Conservation (phyloP, 1,284 basidiomycete genomes). For the Rhodotorula glutinis region DNA sequence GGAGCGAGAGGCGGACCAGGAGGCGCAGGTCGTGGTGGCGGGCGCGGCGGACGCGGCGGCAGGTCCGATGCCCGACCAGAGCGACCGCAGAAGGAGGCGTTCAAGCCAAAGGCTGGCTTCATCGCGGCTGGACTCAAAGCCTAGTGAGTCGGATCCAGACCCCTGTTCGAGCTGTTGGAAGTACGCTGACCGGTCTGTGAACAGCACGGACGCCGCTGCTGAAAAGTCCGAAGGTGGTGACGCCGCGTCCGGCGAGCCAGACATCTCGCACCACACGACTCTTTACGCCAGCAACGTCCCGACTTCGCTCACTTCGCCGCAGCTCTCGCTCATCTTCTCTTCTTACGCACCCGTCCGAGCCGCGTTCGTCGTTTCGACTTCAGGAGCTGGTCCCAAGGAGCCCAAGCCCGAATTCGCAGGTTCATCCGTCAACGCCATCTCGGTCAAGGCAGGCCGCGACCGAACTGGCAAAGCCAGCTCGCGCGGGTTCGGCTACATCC, state of each 20-base stretch:
- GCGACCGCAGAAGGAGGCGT: slow-evolving; percentile 31
- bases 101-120: slow-evolving; percentile 39
- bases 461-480: slow-evolving; percentile 62
- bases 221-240: slow-evolving; percentile 5
- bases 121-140: slow-evolving; percentile 37
- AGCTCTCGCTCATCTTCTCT: slow-evolving; percentile 88
- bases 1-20: neutral
- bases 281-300: slow-evolving; percentile 60
- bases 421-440: slow-evolving; percentile 32
- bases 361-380: slow-evolving; percentile 81
- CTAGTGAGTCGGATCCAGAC: slow-evolving; percentile 24
- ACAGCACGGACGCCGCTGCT: slow-evolving; percentile 36
- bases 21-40: slow-evolving; percentile 7
- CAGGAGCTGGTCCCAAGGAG: neutral
- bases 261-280: slow-evolving; percentile 42
- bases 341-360: slow-evolving; percentile 90
- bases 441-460: slow-evolving; percentile 35
- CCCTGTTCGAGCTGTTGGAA: no score
- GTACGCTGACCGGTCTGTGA: neutral
- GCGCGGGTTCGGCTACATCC: slow-evolving; percentile 97
- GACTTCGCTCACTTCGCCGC: slow-evolving; percentile 82
- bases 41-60: slow-evolving; percentile 10
- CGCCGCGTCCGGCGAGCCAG: neutral
- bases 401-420: slow-evolving; percentile 40
- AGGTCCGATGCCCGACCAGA: slow-evolving; percentile 12